Base-by-base conservation (phyloP, 2,329 filamentous ascomycete species). In the Pseudogymnoascus pannorum region DNA sequence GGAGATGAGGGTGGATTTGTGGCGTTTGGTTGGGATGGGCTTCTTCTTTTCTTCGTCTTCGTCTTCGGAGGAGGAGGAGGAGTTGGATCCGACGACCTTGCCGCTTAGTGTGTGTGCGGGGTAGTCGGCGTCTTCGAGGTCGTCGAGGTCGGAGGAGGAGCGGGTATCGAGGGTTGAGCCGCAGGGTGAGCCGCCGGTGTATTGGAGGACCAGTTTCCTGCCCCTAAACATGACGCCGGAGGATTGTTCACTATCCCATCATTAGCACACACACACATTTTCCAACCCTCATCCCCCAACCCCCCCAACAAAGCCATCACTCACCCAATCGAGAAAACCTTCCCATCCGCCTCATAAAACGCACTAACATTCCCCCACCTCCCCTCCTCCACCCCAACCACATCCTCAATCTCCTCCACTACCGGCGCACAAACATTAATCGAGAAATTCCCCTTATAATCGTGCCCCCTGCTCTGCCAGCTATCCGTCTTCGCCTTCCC, bases 1-100 rank as follows among this genome's bases (percentile, higher is more conserved):
- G 22, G 92, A 94, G 74, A 99, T 91, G 62, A 92, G 87, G 11
- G 92, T 88, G 1, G 91, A 95, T 73, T 93, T 94, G 66, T 82
- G 79, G 48, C 83, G 78, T 36, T 65, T 66, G 24, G 63, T 65
- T 16, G 44, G 57, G 22, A 62, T 51, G 38, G 61, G 60, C 61
- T 65, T 63, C 61, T 66, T 57, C 62, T 44, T 73, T 70, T 31
- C 76, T 75, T 70, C 67, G 29, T 70, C 66, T 6, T 72, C 67
- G 48, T 75, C 69, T 5, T 75, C 70, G 66, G n/a, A n/a, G n/a
- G n/a, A n/a, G n/a, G n/a, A n/a, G n/a, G n/a, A n/a, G n/a, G n/a
- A n/a, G 9, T 51, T 9, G 24, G 29, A 54, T 7, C 36, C 36
- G 36, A 40, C 36, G 8, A 40, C 36, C 5, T 40, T 40, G 36